Base-by-base conservation (phyloP, 441 rosid genomes). In the Sinapis alba region DNA sequence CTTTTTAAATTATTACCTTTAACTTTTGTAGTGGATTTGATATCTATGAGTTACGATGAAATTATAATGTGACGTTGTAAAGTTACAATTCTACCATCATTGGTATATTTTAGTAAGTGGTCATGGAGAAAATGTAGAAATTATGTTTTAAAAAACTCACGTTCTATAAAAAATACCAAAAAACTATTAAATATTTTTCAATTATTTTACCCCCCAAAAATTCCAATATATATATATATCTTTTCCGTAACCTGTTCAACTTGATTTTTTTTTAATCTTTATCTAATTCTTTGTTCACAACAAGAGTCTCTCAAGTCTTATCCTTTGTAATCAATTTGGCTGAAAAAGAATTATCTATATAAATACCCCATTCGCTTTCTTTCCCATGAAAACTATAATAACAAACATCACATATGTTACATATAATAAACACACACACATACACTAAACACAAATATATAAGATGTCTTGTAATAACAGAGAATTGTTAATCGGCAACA, bases 321-420 rank as follows among this genome's bases (percentile, higher is more conserved):
- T 77, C 73, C 51, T 20, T 67, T 23, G 72, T 65, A 62, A 50
- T 47, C 62, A 65, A 50, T 45, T 43, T 71, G 56, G 43, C 71
- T 64, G 38, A 28, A 71, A 51, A 50, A 58, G 10, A 11, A 66
- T 21, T 16, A 66, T 32, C 71, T 47, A 38, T 78, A 73, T 78
- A 78, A 73, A 68, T 68, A 67, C 20, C 70, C 26, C 20, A 15
- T 63, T 38, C 78, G 34, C 50, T 59, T 61, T 72, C 78, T 65
- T 45, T 53, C 70, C 63, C 53, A 66, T 27, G 12, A 41, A 68
- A 45, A 78, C 72, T 16, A 38, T 23, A 66, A 24, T 38, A 64
- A 73, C 45, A 38, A 36, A 73, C 58, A 32, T 58, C 47, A 41
- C 34, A 65, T 10, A 43, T 4, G 24, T 43, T 32, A 32, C 7